Conservation (phyloP, 805 yeast species). For the Zygotorulaspora chibaensis region DNA sequence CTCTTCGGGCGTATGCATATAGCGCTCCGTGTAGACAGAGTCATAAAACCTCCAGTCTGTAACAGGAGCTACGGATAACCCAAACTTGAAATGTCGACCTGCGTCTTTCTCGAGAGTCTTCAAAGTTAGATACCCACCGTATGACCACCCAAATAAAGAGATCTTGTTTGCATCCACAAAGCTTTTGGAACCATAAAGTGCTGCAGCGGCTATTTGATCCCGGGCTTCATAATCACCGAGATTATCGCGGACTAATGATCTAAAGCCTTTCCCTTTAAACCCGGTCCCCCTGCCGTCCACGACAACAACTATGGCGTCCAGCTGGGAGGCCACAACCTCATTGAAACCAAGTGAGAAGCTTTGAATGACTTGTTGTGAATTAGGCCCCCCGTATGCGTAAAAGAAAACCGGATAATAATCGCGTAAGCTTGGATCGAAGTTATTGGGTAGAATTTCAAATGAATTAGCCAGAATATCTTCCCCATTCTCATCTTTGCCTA, state of each 20-base stretch:
- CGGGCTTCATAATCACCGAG: conserved; percentile 77
- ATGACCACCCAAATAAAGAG: conserved; percentile 98
- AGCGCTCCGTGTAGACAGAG: conserved; percentile 90
- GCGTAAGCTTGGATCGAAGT: conserved; percentile 49
- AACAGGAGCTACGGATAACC: conserved; percentile 96
- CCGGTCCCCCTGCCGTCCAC: conserved; percentile 99
- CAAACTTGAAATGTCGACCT: conserved; percentile 73
- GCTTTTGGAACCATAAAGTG: conserved; percentile 53
- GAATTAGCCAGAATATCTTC: conserved; percentile 53
- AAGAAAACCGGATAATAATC: conserved; percentile 80
- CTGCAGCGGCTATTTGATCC: conserved; percentile 87
- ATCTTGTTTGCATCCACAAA: conserved; percentile 67
- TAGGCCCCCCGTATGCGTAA: conserved; percentile 94
- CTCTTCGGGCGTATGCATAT: conserved; percentile 77
- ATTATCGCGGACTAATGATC: conserved; percentile 74
- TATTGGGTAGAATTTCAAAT: conserved; percentile 71
- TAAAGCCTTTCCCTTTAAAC: conserved; percentile 70
- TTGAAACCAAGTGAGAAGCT: conserved; percentile 62
- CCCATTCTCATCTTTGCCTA: conserved; percentile 47
- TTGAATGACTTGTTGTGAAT: conserved; percentile 75
- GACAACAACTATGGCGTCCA: conserved; percentile 82
- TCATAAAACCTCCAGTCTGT: conserved; percentile 92
- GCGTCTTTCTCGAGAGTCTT: conserved; percentile 82
- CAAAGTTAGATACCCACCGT: conserved; percentile 91
- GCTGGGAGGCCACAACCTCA: conserved; percentile 68